phyloP scores from a whole-genome alignment of 176 grass and related monocot genomes.

The Eragrostis nindensis region DNA sequence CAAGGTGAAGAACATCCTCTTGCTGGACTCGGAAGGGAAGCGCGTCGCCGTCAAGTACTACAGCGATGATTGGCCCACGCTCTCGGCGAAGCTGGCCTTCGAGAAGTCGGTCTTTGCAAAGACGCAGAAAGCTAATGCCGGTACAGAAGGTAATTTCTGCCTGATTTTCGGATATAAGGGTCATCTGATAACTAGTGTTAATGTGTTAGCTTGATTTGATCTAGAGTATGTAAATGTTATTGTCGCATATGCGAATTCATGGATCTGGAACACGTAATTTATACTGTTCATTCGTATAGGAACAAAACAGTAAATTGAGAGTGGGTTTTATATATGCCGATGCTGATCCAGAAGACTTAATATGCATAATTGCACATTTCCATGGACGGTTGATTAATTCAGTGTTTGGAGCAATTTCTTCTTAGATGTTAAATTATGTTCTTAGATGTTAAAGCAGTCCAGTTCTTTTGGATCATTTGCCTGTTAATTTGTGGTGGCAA shows the following conservation, averaged over 20 bases:
- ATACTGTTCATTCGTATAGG: neutral
- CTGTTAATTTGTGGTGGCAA: neutral
- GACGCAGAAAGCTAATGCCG: slow-evolving; percentile 76
- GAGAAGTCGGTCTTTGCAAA: slow-evolving; percentile 91
- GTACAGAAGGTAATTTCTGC: slow-evolving; percentile 50
- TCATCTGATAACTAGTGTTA: neutral
- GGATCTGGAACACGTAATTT: neutral
- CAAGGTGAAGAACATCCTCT: slow-evolving; percentile 74
- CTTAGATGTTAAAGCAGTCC: neutral
- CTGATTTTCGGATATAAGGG: neutral
- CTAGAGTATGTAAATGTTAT: neutral
- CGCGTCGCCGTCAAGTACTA: slow-evolving; percentile 93
- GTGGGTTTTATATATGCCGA: neutral
- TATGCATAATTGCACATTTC: neutral
- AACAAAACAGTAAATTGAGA: neutral
- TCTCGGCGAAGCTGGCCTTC: slow-evolving; percentile 76
- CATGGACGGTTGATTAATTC: neutral
- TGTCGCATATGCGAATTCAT: neutral
- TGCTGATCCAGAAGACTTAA: neutral
- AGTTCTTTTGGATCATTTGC: neutral
- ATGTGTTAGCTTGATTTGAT: neutral
- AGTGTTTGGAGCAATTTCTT: neutral
- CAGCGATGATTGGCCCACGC: slow-evolving; percentile 77
- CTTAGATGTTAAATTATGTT: neutral
- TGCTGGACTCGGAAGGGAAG: slow-evolving; percentile 90